Evolutionary conservation across 2,329 filamentous ascomycete genomes (phyloP).

Genomic region (Ophiostoma australiae): DNA sequence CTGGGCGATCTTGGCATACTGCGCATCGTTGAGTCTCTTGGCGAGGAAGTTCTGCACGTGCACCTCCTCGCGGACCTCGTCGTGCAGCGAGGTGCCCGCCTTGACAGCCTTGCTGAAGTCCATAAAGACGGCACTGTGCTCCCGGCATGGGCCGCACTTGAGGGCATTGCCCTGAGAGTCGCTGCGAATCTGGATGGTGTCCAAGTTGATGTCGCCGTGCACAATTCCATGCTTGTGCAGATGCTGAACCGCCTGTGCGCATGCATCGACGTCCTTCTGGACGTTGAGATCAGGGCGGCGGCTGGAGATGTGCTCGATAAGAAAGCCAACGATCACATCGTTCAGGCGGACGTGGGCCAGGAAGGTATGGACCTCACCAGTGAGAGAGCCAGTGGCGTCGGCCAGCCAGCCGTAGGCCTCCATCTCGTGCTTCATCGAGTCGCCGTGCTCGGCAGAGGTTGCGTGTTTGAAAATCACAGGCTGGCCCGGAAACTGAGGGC

Average conservation of each 20-base stretch:
- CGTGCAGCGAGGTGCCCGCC: neutral
- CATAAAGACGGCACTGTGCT: neutral
- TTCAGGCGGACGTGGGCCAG: neutral
- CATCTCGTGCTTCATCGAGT: neutral
- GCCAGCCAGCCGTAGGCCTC: neutral
- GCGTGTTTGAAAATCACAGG: neutral
- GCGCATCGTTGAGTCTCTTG: neutral
- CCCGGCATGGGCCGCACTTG: neutral
- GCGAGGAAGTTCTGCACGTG: neutral
- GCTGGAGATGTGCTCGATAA: neutral
- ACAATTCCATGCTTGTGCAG: neutral
- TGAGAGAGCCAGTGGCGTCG: neutral
- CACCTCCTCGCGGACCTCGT: neutral
- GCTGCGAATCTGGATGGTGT: neutral
- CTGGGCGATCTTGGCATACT: neutral
- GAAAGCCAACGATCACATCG: neutral
- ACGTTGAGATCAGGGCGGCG: no score
- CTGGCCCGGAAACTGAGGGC: neutral
- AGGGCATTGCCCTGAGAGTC: neutral
- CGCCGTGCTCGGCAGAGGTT: neutral
- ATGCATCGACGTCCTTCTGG: neutral
- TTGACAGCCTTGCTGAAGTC: neutral
- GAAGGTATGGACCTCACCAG: neutral
- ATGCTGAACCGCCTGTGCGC: neutral
- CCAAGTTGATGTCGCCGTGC: neutral